Conservation (phyloP, 495 filamentous ascomycete genomes). For the Aspergillus cristatus region DNA sequence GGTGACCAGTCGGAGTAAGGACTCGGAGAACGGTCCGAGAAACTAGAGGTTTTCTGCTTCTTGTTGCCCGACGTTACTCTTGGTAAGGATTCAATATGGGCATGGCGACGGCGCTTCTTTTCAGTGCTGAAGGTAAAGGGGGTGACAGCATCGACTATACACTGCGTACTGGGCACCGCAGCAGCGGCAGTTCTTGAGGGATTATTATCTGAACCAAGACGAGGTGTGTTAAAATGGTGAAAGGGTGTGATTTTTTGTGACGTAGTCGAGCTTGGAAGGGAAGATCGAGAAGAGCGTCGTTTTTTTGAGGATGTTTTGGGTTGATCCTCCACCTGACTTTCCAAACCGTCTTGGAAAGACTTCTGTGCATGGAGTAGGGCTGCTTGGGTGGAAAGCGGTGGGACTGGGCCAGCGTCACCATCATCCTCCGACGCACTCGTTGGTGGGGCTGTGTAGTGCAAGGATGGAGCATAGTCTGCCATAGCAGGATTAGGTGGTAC, state of each 20-base stretch:
- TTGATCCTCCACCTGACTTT: conserved; percentile 19
- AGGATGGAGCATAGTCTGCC: conserved; percentile 27
- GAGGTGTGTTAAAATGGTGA: conserved; percentile 11
- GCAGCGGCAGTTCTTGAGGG: background rate
- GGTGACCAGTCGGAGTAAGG: background rate
- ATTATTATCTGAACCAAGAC: background rate
- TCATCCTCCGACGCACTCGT: conserved; percentile 12
- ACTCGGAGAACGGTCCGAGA: background rate
- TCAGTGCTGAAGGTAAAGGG: conserved; percentile 40
- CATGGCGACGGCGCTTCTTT: conserved; percentile 18
- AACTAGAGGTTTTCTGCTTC: conserved; percentile 8
- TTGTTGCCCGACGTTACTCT: conserved; percentile 7
- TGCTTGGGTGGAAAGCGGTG: conserved; percentile 40
- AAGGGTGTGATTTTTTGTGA: conserved; percentile 30
- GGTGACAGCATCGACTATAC: conserved; percentile 39
- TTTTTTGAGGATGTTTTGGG: conserved; percentile 9
- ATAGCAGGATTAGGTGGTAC: conserved; percentile 16
- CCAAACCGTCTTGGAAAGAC: conserved; percentile 38
- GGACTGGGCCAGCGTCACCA: conserved; percentile 18
- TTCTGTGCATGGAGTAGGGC: conserved; percentile 38
- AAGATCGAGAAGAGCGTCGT: conserved; percentile 6
- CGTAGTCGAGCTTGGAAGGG: conserved; percentile 8
- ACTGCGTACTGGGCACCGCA: conserved; percentile 39
- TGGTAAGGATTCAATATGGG: conserved; percentile 6
- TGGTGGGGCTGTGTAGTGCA: conserved; percentile 28